Evolutionary conservation across 306 rosid genomes (phyloP).

Genomic region (Acacia crassicarpa): DNA sequence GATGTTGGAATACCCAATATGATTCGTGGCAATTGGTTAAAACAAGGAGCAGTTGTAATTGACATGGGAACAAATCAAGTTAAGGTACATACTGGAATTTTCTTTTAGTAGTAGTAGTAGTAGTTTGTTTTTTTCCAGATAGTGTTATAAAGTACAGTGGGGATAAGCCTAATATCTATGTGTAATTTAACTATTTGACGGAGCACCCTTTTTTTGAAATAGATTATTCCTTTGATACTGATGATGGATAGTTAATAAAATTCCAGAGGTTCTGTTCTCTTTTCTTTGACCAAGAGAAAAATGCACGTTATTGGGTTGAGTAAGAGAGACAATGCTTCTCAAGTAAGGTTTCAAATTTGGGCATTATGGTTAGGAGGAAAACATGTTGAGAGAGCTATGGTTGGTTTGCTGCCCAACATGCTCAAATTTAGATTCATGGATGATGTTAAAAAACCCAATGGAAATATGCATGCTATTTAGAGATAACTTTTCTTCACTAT

Average conservation of each 20-base stretch:
- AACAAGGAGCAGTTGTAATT: constrained; percentile 55
- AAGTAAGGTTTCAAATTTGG: background rate
- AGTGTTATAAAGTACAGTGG: no score
- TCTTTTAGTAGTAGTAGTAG: background rate
- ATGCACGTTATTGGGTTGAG: background rate
- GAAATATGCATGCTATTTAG: no score
- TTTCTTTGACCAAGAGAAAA: background rate
- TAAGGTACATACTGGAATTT: constrained; percentile 29
- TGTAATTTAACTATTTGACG: constrained; percentile 1
- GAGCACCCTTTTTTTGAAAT: background rate
- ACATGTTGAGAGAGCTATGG: background rate
- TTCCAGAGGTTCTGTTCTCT: background rate
- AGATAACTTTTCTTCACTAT: no score
- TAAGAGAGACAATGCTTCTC: background rate
- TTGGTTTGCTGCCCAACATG: no score
- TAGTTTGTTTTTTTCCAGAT: no score
- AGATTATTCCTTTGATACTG: no score
- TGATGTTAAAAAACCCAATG: no score
- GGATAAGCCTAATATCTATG: background rate
- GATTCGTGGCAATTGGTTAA: constrained; percentile 52
- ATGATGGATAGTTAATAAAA: background rate
- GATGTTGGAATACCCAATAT: constrained; percentile 57
- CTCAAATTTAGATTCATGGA: no score
- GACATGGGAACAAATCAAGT: constrained; percentile 58
- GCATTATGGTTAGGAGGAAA: background rate